Evolutionary conservation across 2,329 filamentous ascomycete genomes (phyloP).

Genomic region (Grosmannia clavigera): DNA sequence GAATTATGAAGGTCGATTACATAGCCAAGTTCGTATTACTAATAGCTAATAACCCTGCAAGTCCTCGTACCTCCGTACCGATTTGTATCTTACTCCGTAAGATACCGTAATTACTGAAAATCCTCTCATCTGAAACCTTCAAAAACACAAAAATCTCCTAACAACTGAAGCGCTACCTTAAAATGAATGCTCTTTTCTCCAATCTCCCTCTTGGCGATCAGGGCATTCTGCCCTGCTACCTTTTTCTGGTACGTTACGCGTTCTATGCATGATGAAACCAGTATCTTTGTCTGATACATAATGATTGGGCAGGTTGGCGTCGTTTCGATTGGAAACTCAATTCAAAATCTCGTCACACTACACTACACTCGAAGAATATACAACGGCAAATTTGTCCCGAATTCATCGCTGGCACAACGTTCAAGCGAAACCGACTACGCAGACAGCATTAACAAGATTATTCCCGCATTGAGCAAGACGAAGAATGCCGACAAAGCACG

Average conservation of each 20-base stretch:
- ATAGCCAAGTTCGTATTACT: background rate
- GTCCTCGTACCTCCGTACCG: no score
- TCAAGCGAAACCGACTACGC: conserved; percentile 20
- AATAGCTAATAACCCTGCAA: no score
- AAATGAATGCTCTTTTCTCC: conserved; percentile 32
- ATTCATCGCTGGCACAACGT: conserved; percentile 26
- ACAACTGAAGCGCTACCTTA: background rate
- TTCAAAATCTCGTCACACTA: conserved; percentile 72
- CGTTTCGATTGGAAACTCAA: conserved; percentile 69
- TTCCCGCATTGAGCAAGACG: conserved; percentile 29
- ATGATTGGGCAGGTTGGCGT: conserved; percentile 53
- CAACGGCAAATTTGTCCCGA: conserved; percentile 48
- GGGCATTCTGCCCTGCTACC: conserved; percentile 46
- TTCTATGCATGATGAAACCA: background rate
- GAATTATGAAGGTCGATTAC: background rate
- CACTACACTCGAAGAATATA: conserved; percentile 83
- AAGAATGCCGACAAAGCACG: conserved; percentile 31
- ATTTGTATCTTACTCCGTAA: no score
- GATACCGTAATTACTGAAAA: background rate
- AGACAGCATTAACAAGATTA: conserved; percentile 39
- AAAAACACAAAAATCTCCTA: background rate
- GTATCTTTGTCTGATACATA: background rate
- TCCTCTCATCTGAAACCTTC: background rate
- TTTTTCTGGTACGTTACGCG: conserved; percentile 35
- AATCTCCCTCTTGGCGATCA: conserved; percentile 35